phyloP scores from a whole-genome alignment of 768 basidiomycete genomes.

The Goffeauzyma gilvescens region DNA sequence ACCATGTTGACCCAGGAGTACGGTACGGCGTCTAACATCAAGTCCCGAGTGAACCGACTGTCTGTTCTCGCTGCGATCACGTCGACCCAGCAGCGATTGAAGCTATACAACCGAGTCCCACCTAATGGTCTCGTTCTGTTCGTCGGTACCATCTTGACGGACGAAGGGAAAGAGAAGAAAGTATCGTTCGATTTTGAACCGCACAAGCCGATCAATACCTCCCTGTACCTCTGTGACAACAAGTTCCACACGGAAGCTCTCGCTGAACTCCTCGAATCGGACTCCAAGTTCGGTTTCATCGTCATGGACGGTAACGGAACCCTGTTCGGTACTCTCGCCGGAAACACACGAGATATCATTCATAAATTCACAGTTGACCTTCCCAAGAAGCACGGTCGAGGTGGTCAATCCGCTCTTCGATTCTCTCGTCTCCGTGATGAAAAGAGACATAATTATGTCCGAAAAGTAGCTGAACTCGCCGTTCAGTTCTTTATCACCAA shows the following conservation, averaged over 20 bases:
- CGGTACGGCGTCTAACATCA: conserved; percentile 99
- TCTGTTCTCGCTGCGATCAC: conserved; percentile 97
- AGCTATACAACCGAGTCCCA: conserved; percentile 88
- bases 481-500: conserved; percentile 95
- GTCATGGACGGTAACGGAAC: conserved; percentile 99
- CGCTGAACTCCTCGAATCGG: conserved; percentile 86
- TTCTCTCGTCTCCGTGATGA: conserved; percentile 98
- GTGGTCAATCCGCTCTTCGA: conserved; percentile 98
- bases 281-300: conserved; percentile 95
- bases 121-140: conserved; percentile 94
- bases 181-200: conserved; percentile 97
- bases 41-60: conserved; percentile 90
- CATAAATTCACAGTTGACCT: conserved; percentile 99
- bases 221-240: conserved; percentile 93
- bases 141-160: conserved; percentile 91
- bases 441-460: conserved; percentile 98
- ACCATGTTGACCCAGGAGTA: conserved; percentile 97
- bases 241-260: conserved; percentile 98
- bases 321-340: conserved; percentile 83
- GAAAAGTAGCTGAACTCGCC: conserved; percentile 90
- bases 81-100: conserved; percentile 88
- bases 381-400: conserved; percentile 98
- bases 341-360: conserved; percentile 88
- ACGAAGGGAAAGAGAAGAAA: conserved; percentile 99
- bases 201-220: conserved; percentile 98